Percentiles rank a stretch among this genome's conserved stretches.
phyloP scores from a whole-genome alignment of 148 eudicot genomes.

The Silene latifolia region DNA sequence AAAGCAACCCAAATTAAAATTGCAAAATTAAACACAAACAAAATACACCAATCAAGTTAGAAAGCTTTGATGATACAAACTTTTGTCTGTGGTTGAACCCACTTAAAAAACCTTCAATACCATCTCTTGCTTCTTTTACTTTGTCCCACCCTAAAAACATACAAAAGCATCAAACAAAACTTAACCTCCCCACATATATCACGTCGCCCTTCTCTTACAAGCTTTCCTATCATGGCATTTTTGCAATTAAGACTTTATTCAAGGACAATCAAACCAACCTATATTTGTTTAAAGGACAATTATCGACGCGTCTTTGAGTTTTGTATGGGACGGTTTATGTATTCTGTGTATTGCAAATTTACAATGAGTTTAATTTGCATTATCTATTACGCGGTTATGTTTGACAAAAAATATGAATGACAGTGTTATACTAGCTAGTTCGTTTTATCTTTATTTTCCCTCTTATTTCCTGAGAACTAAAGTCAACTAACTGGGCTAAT shows the following conservation, averaged over 20 bases:
- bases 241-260: background rate
- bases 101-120: slow-evolving; percentile 19
- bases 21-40: background rate
- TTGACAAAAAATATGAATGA: no score
- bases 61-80: slow-evolving; percentile 36
- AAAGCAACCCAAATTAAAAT: background rate
- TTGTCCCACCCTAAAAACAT: slow-evolving; percentile 24
- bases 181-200: background rate
- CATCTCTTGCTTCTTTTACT: background rate
- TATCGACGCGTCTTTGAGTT: no score
- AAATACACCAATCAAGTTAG: slow-evolving; percentile 28
- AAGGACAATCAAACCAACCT: slow-evolving; percentile 9
- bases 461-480: no score
- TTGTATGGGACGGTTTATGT: background rate
- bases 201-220: slow-evolving; percentile 22
- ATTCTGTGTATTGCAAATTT: no score
- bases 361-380: no score
- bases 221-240: slow-evolving; percentile 16
- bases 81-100: slow-evolving; percentile 39
- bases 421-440: no score
- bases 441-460: no score
- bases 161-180: background rate
- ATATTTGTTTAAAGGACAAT: no score
- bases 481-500: no score
- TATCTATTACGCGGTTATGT: no score